Percentiles rank a stretch among this genome's conserved stretches.
Conservation (phyloP, 768 basidiomycete species). For the Pilatotrama ljubarskyi region DNA sequence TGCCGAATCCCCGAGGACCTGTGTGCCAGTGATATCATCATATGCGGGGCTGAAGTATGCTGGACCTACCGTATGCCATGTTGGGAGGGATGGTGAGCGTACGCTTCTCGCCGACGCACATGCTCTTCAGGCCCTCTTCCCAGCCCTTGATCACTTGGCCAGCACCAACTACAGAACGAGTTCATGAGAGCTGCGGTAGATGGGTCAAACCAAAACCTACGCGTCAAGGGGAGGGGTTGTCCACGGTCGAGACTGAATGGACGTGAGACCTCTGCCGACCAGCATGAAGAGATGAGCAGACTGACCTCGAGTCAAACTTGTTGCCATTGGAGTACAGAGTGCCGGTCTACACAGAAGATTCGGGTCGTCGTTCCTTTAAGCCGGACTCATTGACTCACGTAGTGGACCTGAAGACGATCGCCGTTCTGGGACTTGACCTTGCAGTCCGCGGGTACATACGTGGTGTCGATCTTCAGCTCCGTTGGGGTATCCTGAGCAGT, state of each 20-base stretch:
- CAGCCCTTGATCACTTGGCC: conserved; percentile 86
- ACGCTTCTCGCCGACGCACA: conserved; percentile 89
- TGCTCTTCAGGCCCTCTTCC: conserved; percentile 80
- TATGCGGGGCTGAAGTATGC: conserved; percentile 29
- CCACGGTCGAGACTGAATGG: conserved; percentile 64
- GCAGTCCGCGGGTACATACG: conserved; percentile 59
- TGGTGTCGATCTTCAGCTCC: conserved; percentile 63
- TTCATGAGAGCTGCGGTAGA: not conserved
- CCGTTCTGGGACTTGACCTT: conserved; percentile 54
- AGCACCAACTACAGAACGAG: conserved; percentile 54
- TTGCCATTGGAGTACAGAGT: conserved; percentile 72
- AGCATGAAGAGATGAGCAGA: not conserved
- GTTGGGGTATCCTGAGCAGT: conserved; percentile 50
- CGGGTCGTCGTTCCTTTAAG: not conserved
- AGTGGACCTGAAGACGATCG: conserved; percentile 73
- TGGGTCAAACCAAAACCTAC: conserved; percentile 42
- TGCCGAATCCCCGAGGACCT: conserved; percentile 78
- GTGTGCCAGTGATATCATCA: not conserved
- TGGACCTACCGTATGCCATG: conserved; percentile 71
- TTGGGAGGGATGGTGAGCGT: conserved; percentile 81
- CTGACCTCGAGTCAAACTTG: conserved; percentile 89
- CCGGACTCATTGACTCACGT: conserved; percentile 47
- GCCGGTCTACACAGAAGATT: conserved; percentile 60
- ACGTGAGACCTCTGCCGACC: not conserved
- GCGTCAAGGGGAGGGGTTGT: conserved; percentile 73